Evolutionary conservation across 129 eudicot species (phyloP).

Genomic region (Erigeron canadensis): DNA sequence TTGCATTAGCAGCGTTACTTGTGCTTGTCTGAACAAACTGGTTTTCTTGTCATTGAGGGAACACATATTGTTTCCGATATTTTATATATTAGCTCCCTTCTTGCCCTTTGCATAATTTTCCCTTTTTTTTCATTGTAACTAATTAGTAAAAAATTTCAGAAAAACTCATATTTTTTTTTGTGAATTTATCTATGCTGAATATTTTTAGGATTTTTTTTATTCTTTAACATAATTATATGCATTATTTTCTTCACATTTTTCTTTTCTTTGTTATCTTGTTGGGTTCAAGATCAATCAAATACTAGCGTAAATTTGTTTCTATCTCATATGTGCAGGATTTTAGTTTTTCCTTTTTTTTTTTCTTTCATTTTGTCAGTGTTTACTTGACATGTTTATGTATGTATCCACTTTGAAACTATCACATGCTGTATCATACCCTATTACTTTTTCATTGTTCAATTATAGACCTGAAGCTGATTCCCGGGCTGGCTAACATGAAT

Average conservation of each 20-base stretch:
- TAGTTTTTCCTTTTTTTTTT: neutral
- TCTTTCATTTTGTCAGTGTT: neutral
- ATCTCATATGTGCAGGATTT: neutral
- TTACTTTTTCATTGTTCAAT: slow-evolving; percentile 7
- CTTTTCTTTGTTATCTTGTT: neutral
- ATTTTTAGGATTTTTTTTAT: neutral
- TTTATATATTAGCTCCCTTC: neutral
- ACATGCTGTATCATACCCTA: neutral
- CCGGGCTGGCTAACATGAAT: slow-evolving; percentile 51
- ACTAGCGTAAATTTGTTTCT: neutral
- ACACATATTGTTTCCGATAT: neutral
- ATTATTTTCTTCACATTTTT: neutral
- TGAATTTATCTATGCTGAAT: neutral
- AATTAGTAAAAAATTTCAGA: neutral
- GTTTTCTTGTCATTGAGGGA: neutral
- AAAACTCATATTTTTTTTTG: neutral
- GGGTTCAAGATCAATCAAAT: neutral
- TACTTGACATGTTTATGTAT: neutral
- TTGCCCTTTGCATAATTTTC: neutral
- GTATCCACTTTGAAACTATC: neutral
- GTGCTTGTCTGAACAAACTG: slow-evolving; percentile 3
- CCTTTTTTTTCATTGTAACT: neutral
- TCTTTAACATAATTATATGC: neutral
- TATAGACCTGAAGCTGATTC: slow-evolving; percentile 52
- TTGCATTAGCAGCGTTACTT: neutral